Evolutionary conservation across 352 stramenopile genomes (phyloP).

Genomic region (Pythium dissotocum): DNA sequence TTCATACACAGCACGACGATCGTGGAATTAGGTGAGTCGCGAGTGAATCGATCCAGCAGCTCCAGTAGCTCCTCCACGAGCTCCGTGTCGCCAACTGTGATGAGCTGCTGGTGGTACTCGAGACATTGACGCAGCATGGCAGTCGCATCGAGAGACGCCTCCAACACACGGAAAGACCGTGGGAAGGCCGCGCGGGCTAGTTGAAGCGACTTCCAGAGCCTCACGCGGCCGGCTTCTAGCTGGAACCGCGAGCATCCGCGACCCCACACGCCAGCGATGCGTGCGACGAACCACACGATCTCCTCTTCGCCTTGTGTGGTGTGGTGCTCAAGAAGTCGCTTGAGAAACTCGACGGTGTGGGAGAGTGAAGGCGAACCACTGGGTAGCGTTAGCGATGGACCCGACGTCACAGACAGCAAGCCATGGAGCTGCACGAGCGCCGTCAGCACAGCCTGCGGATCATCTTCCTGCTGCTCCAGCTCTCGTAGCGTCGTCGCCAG

Average conservation of each 20-base stretch:
- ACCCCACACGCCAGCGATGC: slow-evolving; percentile 29
- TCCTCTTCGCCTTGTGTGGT: slow-evolving; percentile 34
- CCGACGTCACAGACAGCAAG: slow-evolving; percentile 8
- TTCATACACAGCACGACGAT: slow-evolving; percentile 1
- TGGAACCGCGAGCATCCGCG: slow-evolving; percentile 40
- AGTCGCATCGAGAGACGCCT: slow-evolving; percentile 33
- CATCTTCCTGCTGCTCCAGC: slow-evolving; percentile 17
- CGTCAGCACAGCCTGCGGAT: slow-evolving; percentile 37
- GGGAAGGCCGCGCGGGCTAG: slow-evolving; percentile 31
- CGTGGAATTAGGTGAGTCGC: neutral
- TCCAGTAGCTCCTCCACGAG: slow-evolving; percentile 30
- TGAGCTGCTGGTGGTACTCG: slow-evolving; percentile 35
- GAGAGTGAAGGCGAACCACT: neutral
- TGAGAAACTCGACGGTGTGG: slow-evolving; percentile 10
- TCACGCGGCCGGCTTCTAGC: slow-evolving; percentile 32
- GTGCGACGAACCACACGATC: slow-evolving; percentile 37
- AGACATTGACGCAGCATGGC: slow-evolving; percentile 33
- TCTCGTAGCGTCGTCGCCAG: slow-evolving; percentile 22
- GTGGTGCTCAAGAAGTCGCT: slow-evolving; percentile 29
- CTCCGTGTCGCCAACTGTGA: neutral
- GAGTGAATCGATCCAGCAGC: slow-evolving; percentile 21
- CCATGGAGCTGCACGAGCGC: slow-evolving; percentile 28
- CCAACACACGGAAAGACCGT: slow-evolving; percentile 37
- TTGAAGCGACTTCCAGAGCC: slow-evolving; percentile 38
- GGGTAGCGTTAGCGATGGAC: neutral